These are phyloP conservation scores for Ascodesmis nigricans DNA, from an alignment of 495 filamentous ascomycete genomes.

Conservation along the genomic window DNA sequence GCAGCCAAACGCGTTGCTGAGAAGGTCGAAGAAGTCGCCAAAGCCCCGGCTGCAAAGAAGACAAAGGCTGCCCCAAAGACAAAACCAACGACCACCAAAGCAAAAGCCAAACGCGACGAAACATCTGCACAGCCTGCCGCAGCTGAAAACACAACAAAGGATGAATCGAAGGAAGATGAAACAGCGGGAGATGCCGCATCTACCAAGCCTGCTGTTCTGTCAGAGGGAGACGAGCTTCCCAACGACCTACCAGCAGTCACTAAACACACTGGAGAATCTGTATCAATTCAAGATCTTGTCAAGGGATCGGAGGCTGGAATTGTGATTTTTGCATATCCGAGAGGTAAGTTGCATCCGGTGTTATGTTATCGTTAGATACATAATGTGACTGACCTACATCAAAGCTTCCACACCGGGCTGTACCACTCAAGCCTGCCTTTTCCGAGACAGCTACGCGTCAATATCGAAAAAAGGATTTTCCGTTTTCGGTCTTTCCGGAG, in stretches of 20 bases:
- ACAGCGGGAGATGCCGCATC: conserved; percentile 22
- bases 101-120: conserved; percentile 6
- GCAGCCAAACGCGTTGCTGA: conserved; percentile 13
- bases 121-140: conserved; percentile 12
- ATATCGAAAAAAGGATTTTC: conserved; percentile 61
- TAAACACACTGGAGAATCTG: conserved; percentile 60
- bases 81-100: not conserved
- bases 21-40: conserved; percentile 9
- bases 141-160: conserved; percentile 2
- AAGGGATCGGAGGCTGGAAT: conserved; percentile 67
- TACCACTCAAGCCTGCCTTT: conserved; percentile 79
- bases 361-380: not conserved
- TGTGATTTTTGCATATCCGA: conserved; percentile 87
- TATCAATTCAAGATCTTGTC: conserved; percentile 53
- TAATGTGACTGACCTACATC: conserved; percentile 8
- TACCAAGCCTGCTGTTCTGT: conserved; percentile 45
- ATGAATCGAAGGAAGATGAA: not conserved
- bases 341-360: conserved; percentile 28
- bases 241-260: conserved; percentile 35
- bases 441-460: conserved; percentile 58
- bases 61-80: conserved; percentile 8
- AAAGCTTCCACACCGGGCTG: conserved; percentile 62
- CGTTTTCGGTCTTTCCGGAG: conserved; percentile 73
- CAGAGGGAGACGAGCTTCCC: conserved; percentile 26
- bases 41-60: conserved; percentile 17